Conservation (phyloP, 371 early-diverging fungal species). For the Mucor sp. region DNA sequence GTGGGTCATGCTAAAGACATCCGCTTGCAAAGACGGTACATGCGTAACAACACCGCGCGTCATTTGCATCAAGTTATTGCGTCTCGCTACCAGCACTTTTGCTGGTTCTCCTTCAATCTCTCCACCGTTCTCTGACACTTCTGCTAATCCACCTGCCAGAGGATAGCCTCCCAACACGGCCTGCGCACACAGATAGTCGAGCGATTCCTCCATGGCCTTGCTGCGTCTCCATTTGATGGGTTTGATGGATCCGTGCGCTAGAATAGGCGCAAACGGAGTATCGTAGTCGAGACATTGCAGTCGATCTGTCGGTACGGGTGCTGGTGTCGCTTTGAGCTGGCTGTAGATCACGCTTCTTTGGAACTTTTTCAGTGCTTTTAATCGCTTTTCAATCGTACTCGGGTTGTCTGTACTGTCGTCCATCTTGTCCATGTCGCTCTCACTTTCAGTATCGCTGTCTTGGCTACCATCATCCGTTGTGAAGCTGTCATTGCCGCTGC, state of each 20-base stretch:
- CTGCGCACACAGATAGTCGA: conserved; percentile 51
- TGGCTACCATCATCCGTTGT: neutral
- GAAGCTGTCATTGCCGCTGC: neutral
- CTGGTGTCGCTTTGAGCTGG: conserved; percentile 3
- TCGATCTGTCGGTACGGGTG: neutral
- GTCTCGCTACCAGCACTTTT: conserved; percentile 45
- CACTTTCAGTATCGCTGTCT: neutral
- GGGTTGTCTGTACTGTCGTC: neutral
- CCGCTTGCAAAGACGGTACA: conserved; percentile 36
- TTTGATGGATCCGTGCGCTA: conserved; percentile 9
- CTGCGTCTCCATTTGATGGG: conserved; percentile 15
- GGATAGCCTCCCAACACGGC: conserved; percentile 58
- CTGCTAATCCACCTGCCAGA: conserved; percentile 47
- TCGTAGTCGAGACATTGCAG: conserved; percentile 16
- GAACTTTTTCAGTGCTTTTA: conserved; percentile 1
- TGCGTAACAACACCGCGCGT: conserved; percentile 41
- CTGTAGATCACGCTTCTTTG: conserved; percentile 2
- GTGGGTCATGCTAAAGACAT: conserved; percentile 27
- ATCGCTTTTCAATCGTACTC: neutral
- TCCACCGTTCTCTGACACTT: conserved; percentile 36
- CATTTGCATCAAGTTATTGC: conserved; percentile 44
- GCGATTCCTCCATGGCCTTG: conserved; percentile 16
- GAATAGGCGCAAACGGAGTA: conserved; percentile 21
- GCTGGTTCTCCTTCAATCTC: conserved; percentile 52
- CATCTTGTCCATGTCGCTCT: neutral